Base-by-base conservation (phyloP, 164 flowering plant species). In the Aristolochia fimbriata region DNA sequence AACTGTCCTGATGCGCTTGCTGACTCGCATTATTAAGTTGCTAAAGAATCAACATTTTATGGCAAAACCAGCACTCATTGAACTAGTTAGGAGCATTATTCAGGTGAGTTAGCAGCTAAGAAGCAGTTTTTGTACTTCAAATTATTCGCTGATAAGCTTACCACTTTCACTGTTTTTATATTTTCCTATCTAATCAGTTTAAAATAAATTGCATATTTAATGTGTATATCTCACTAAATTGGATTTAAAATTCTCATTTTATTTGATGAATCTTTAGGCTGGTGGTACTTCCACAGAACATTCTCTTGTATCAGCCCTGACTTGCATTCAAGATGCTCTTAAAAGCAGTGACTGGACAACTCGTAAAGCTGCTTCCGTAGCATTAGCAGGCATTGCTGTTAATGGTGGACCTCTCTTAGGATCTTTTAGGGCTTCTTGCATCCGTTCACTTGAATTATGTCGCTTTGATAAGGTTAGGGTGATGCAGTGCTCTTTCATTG, bases 401-500 rank as follows among this genome's bases (percentile, higher is more conserved):
- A 69, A 69, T 69, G 73, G 83, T 61, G 81, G 74, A 33, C 57
- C 77, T 15, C 74, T 70, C 59, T 58, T 83, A 71, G 75, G 63
- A 48, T 59, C 83, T 65, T 71, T 76, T 64, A 84, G 70, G 78
- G 73, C 83, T 22, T 82, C 94, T 24, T 80, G 85, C 68, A 71
- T 87, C 23, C 65, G 63, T 53, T 76, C 83, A 51, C 88, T 92
- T 54, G 98, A 92, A 70, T 78, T 82, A 31, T 87, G 96, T 62
- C 98, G 95, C 17, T 92, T 87, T 76, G 98, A 92, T 73, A 92
- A 92, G 92, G 98, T 92, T 43, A 56, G 60, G 65, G 33, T 53
- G 59, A 47, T 49, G 49, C 41, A 19, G 19, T 31, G 43, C 55
- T 66, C 41, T 37, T 37, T 37, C 12, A 3, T 37, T 6, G 43